Conservation (phyloP, 164 flowering plant genomes). For the Magnolia kwangsiensis region DNA sequence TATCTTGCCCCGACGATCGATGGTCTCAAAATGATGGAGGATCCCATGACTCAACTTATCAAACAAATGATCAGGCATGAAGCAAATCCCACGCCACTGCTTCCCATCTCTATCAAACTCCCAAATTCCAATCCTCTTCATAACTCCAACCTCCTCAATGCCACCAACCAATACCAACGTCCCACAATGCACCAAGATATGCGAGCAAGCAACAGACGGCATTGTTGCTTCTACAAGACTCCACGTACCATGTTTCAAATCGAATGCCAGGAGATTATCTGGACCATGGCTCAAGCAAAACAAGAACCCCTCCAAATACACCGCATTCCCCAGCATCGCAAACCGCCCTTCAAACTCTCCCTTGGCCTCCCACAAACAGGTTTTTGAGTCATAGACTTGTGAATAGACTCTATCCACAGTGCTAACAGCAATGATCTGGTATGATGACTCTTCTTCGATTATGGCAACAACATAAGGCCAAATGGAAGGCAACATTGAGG, state of each 20-base stretch:
- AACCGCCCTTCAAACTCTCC: conserved; percentile 13
- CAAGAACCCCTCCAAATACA: conserved; percentile 14
- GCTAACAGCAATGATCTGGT: conserved; percentile 14
- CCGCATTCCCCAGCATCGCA: conserved; percentile 19
- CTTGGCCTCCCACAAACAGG: conserved; percentile 12
- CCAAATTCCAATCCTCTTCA: conserved; percentile 17
- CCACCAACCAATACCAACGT: conserved; percentile 20
- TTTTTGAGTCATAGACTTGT: conserved; percentile 16
- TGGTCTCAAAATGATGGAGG: conserved; percentile 11
- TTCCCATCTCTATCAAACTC: conserved; percentile 10
- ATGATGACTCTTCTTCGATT: conserved; percentile 2
- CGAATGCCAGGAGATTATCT: conserved; percentile 12
- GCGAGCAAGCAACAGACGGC: conserved; percentile 10
- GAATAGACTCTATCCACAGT: conserved; percentile 12
- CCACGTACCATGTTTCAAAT: conserved; percentile 14
- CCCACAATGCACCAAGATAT: conserved; percentile 8
- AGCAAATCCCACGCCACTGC: conserved; percentile 13
- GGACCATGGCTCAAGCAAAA: conserved; percentile 19
- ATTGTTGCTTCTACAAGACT: conserved; percentile 1
- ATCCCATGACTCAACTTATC: conserved; percentile 8
- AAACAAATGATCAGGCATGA: conserved; percentile 23
- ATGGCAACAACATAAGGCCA: conserved; percentile 12
- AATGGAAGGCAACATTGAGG: conserved; percentile 13
- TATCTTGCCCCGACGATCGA: conserved; percentile 16
- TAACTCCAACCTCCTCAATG: conserved; percentile 15